phyloP scores from a whole-genome alignment of 2,329 filamentous ascomycete species.

The Hypoxylon sp. region DNA sequence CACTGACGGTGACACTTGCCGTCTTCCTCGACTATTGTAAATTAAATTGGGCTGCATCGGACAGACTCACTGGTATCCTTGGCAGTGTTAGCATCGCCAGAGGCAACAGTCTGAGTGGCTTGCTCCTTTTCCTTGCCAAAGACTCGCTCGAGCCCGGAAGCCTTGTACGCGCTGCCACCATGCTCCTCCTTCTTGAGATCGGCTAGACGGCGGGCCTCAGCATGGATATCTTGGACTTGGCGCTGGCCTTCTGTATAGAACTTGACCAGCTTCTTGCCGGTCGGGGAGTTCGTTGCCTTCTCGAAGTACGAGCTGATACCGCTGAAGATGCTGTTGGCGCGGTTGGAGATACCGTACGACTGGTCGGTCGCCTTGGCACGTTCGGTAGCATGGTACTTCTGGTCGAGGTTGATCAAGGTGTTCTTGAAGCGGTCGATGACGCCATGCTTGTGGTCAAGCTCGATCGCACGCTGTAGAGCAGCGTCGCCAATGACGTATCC shows the following conservation, averaged over 20 bases:
- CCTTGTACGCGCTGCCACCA: conserved; percentile 71
- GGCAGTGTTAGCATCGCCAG: conserved; percentile 33
- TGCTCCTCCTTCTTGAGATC: conserved; percentile 82
- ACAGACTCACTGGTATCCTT: conserved; percentile 36
- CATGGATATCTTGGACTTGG: conserved; percentile 94
- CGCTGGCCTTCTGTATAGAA: conserved; percentile 90
- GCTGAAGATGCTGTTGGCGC: conserved; percentile 73
- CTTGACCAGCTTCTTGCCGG: conserved; percentile 85
- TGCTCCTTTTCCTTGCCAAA: conserved; percentile 67
- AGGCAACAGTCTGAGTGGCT: conserved; percentile 48
- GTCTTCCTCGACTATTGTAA: background rate
- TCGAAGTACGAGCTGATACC: conserved; percentile 92
- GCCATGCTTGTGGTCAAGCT: conserved; percentile 90
- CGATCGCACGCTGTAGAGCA: conserved; percentile 85
- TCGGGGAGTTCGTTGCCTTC: conserved; percentile 88
- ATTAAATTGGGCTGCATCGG: background rate
- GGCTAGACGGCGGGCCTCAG: conserved; percentile 88
- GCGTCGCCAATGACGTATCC: conserved; percentile 85
- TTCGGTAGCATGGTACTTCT: conserved; percentile 88
- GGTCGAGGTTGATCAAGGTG: conserved; percentile 82
- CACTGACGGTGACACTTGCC: background rate
- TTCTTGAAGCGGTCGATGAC: conserved; percentile 83
- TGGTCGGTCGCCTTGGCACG: conserved; percentile 86
- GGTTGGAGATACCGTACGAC: conserved; percentile 83
- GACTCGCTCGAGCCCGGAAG: conserved; percentile 68